Evolutionary conservation across 2,329 filamentous ascomycete species (phyloP), one percentile per base, ranked within the genome.

Genomic region (Aspergillus felis): DNA sequence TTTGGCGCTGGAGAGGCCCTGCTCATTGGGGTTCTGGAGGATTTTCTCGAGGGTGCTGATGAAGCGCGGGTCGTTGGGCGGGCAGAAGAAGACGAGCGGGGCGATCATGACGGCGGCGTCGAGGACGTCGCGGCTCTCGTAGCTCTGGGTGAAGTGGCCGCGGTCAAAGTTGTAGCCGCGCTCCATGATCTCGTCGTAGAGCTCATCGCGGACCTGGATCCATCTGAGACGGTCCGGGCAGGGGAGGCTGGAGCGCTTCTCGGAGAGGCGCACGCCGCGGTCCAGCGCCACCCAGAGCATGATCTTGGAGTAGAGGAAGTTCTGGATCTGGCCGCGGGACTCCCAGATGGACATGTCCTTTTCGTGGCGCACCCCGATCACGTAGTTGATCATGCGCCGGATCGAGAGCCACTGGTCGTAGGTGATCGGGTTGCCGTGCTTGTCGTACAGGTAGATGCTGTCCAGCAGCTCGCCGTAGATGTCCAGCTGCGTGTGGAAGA

Each of bases 321-420:
- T 84, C 71, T 91, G 88, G 68, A 88, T 88, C 66, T 86, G 78
- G 62, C 89, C 89, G 46, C 89, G 84, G 5, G 91, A 88, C 70
- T 92, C 89, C 89, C 89, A 92, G 65, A 92, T 92, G 2, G 87
- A 91, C 88, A 91, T 91, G 68, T 92, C 89, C 12, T 85, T 84
- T 47, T 87, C 76, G 56, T 86, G 74, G 69, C 86, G 82, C 54
- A 91, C 84, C 0, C 82, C 85, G 60, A 90, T 79, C 41, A 90
- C 87, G 65, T 89, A 89, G 67, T 91, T 87, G 41, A 78, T 75
- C 71, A 92, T 84, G 57, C 88, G 81, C 20, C 89, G 82, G 27
- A 92, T 83, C 3, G 84, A 81, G 46, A 86, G 80, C 89, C 89
- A 92, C 59, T 88, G 84, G 58, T 92, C 89, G 82, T 89, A 92